These are phyloP conservation scores for Murraya koenigii DNA, from an alignment of 345 rosid species.

Conservation along the genomic window DNA sequence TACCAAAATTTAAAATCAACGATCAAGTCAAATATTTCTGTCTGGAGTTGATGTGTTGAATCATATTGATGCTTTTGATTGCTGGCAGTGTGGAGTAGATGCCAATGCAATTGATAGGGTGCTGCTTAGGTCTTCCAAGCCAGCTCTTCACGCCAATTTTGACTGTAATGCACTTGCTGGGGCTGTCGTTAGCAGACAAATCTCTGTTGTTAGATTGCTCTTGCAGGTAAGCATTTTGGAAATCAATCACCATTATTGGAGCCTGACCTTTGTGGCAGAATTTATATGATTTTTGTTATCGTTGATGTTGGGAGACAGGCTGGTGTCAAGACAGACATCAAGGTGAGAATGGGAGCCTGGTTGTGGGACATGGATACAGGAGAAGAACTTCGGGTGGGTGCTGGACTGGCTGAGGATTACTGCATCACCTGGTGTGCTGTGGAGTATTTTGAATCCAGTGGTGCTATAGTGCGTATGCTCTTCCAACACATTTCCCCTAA, in stretches of 20 bases:
- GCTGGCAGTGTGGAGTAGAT: conserved; percentile 49
- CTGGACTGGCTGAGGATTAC: conserved; percentile 59
- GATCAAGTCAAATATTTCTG: neutral
- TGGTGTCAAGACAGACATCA: conserved; percentile 38
- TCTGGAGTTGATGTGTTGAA: neutral
- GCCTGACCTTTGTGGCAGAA: neutral
- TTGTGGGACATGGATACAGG: conserved; percentile 62
- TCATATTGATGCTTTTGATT: conserved; percentile 4
- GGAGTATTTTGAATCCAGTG: conserved; percentile 60
- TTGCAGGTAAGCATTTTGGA: conserved; percentile 37
- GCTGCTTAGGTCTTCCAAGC: conserved; percentile 53
- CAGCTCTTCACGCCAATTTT: conserved; percentile 54
- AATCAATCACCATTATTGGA: neutral
- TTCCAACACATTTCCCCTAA: conserved; percentile 30
- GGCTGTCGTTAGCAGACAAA: conserved; percentile 58
- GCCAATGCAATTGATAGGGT: conserved; percentile 40
- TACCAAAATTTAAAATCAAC: neutral
- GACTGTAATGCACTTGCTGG: conserved; percentile 55
- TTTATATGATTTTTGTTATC: neutral
- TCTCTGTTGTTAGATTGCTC: conserved; percentile 42
- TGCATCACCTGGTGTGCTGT: conserved; percentile 57
- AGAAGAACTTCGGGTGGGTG: conserved; percentile 67
- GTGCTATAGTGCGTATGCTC: conserved; percentile 50
- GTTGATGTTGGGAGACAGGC: conserved; percentile 29
- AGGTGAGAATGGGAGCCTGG: conserved; percentile 66